phyloP scores from a whole-genome alignment of 1,284 basidiomycete species.

The Melampsora americana region DNA sequence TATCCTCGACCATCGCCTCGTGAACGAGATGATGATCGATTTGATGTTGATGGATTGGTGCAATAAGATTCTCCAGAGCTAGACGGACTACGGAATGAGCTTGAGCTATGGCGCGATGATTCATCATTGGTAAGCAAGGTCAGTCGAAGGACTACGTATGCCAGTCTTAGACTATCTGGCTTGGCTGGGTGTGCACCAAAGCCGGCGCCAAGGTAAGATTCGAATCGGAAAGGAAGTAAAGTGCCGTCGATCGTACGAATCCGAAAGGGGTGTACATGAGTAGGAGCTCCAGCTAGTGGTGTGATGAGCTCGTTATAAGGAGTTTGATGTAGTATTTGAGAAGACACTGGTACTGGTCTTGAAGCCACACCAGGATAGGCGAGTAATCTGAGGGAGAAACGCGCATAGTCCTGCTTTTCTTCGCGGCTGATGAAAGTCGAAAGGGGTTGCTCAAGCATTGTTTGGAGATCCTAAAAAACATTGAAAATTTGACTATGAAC shows the following conservation, averaged over 20 bases:
- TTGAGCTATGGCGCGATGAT: too few species aligned
- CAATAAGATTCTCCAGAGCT: too few species aligned
- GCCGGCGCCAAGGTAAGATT: constrained; percentile 30
- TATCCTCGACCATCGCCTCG: too few species aligned
- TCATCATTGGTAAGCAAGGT: too few species aligned
- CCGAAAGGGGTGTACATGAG: constrained; percentile 22
- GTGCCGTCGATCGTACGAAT: background rate
- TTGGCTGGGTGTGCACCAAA: constrained; percentile 35
- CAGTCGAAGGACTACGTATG: constrained; percentile 34
- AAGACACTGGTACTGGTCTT: constrained; percentile 34
- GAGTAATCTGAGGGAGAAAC: constrained; percentile 22
- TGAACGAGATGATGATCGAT: too few species aligned
- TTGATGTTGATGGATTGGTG: too few species aligned
- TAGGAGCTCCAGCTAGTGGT: constrained; percentile 21
- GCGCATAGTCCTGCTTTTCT: constrained; percentile 29
- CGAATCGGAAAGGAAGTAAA: constrained; percentile 35
- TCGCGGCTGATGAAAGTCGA: constrained; percentile 28
- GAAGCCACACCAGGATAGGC: constrained; percentile 30
- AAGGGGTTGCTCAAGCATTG: constrained; percentile 33
- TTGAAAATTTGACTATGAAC: background rate
- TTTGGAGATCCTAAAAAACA: constrained; percentile 15
- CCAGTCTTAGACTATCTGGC: constrained; percentile 15
- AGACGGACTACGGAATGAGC: too few species aligned
- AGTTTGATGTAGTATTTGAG: constrained; percentile 18
- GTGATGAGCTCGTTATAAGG: constrained; percentile 20